Conservation (phyloP, 2,329 filamentous ascomycete genomes). For the Epichloe sylvatica region DNA sequence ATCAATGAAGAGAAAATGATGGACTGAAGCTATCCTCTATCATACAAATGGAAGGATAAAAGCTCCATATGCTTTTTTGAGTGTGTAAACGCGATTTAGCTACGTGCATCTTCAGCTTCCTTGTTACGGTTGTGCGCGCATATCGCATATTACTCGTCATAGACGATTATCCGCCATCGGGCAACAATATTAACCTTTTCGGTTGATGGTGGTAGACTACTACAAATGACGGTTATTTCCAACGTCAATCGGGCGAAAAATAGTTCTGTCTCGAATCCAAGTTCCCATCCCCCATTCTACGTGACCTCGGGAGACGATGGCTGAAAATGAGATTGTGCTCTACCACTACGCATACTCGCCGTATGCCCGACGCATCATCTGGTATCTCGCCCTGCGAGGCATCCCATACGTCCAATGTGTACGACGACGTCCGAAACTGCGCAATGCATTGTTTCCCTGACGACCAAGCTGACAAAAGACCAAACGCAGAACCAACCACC, state of each 20-base stretch:
- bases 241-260: neutral
- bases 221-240: neutral
- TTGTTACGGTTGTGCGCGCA: too few relatives aligned
- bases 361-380: slow-evolving; percentile 47
- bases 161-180: too few relatives aligned
- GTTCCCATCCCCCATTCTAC: neutral
- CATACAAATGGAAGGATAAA: too few relatives aligned
- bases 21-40: too few relatives aligned
- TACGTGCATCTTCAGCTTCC: too few relatives aligned
- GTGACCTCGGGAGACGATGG: slow-evolving; percentile 7
- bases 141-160: too few relatives aligned
- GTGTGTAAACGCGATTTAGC: too few relatives aligned
- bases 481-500: slow-evolving; percentile 45
- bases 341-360: slow-evolving; percentile 56
- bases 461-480: too few relatives aligned
- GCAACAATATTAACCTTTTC: neutral
- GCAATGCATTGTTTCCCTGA: too few relatives aligned
- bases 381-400: slow-evolving; percentile 53
- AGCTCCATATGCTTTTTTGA: too few relatives aligned
- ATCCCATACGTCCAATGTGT: slow-evolving; percentile 57
- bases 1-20: too few relatives aligned
- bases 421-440: slow-evolving; percentile 5
- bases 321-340: slow-evolving; percentile 32
- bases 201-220: neutral
- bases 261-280: neutral